Evolutionary conservation across 2,329 filamentous ascomycete genomes (phyloP).

Genomic region (Thelonectria olida): DNA sequence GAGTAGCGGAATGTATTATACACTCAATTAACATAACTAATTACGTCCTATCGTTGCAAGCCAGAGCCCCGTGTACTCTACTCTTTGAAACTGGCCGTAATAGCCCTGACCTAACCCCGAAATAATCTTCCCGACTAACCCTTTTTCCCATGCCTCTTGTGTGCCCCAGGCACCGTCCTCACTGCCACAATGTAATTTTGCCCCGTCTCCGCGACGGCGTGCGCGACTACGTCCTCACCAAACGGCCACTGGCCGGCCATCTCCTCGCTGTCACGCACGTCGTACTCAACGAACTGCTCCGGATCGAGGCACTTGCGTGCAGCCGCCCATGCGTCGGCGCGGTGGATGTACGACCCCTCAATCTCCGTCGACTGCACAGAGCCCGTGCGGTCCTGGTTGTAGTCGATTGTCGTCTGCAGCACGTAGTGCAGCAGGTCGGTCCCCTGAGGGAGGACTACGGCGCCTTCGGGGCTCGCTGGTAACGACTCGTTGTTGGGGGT

Average conservation of each 20-base stretch:
- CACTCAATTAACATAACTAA: too few species aligned
- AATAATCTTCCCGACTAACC: too few species aligned
- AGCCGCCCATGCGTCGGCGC: conserved; percentile 44
- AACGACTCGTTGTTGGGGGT: conserved; percentile 48
- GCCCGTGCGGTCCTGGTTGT: conserved; percentile 49
- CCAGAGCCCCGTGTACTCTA: too few species aligned
- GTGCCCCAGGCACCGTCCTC: conserved; percentile 40
- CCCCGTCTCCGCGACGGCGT: conserved; percentile 53
- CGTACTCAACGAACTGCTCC: conserved; percentile 46
- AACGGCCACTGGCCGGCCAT: conserved; percentile 51
- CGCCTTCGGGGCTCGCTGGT: conserved; percentile 26
- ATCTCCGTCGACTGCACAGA: conserved; percentile 48
- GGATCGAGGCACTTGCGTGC: conserved; percentile 46
- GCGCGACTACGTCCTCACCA: conserved; percentile 54
- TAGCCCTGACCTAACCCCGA: too few species aligned
- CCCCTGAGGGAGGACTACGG: conserved; percentile 35
- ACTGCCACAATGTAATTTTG: conserved; percentile 52
- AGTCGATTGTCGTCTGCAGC: conserved; percentile 52
- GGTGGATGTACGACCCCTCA: conserved; percentile 48
- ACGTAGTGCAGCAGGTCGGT: conserved; percentile 50
- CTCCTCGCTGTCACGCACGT: conserved; percentile 44
- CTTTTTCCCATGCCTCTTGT: conserved; percentile 14
- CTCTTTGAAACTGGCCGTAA: too few species aligned
- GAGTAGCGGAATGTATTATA: too few species aligned
- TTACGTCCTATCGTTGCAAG: too few species aligned